Evolutionary conservation across 805 yeast genomes (phyloP).

Genomic region (Suhomyces xylopsoci): DNA sequence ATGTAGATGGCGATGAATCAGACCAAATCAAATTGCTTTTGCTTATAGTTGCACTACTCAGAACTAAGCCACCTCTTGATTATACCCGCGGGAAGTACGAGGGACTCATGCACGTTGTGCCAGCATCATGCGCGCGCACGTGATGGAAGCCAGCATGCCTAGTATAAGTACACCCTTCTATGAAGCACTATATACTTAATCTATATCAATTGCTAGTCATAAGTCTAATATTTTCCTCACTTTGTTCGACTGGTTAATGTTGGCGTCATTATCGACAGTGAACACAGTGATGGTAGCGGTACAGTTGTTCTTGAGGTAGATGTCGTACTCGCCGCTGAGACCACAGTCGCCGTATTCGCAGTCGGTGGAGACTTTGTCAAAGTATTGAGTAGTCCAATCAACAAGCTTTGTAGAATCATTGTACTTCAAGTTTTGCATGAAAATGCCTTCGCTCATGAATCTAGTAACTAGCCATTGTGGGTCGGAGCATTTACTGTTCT

Average conservation of each 20-base stretch:
- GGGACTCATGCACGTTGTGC: background rate
- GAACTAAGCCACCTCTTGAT: background rate
- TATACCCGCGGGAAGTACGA: background rate
- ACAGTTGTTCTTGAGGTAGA: constrained; percentile 25
- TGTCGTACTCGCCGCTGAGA: constrained; percentile 12
- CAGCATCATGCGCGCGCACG: background rate
- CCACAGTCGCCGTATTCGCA: constrained; percentile 12
- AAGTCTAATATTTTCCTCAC: constrained; percentile 6
- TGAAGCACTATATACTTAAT: background rate
- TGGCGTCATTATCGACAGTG: constrained; percentile 47
- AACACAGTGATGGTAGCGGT: constrained; percentile 45
- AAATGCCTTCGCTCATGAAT: constrained; percentile 10
- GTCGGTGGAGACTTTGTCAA: constrained; percentile 12
- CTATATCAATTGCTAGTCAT: background rate
- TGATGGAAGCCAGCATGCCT: background rate
- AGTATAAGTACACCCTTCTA: no score
- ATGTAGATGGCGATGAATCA: background rate
- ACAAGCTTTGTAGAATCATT: constrained; percentile 4
- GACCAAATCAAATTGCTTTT: background rate
- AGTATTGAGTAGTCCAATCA: constrained; percentile 7
- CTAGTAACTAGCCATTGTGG: constrained; percentile 13
- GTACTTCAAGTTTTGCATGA: constrained; percentile 8
- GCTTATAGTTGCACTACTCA: background rate
- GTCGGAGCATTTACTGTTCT: constrained; percentile 22
- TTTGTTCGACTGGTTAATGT: constrained; percentile 13